A percentile compares a stretch with the other conserved stretches of the same genome.
phyloP scores from a whole-genome alignment of 2,329 filamentous ascomycete species.

The Chaetoscypha palmicola region DNA sequence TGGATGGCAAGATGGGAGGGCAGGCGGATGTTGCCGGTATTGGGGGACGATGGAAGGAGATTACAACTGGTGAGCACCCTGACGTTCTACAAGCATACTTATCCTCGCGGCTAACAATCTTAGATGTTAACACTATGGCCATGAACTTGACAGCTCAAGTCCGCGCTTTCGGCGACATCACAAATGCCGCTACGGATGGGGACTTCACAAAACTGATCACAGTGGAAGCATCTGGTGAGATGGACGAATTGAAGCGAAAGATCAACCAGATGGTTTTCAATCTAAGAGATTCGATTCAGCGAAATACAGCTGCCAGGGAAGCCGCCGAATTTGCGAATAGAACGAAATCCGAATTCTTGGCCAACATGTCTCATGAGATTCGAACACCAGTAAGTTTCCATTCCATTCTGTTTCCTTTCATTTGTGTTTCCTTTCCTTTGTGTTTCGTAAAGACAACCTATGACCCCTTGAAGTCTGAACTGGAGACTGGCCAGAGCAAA shows the following conservation, averaged over 20 bases:
- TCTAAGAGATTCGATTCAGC: slow-evolving; percentile 88
- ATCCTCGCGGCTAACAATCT: no score
- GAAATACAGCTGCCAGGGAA: slow-evolving; percentile 91
- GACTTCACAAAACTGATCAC: slow-evolving; percentile 97
- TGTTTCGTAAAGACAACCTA: no score
- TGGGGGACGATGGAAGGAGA: slow-evolving; percentile 94
- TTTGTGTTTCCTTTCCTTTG: no score
- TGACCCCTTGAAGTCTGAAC: no score
- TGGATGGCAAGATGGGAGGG: slow-evolving; percentile 97
- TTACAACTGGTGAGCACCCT: slow-evolving; percentile 71
- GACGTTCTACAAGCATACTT: no score
- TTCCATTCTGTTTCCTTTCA: no score
- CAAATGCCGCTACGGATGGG: slow-evolving; percentile 92
- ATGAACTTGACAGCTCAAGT: slow-evolving; percentile 89
- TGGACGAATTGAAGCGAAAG: slow-evolving; percentile 98
- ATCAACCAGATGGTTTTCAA: slow-evolving; percentile 99
- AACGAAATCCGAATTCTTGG: slow-evolving; percentile 96
- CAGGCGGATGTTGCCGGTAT: slow-evolving; percentile 92
- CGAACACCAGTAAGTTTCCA: slow-evolving; percentile 81
- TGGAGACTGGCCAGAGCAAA: no score
- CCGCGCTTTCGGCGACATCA: slow-evolving; percentile 95
- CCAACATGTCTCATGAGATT: slow-evolving; percentile 99
- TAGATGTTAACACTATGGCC: slow-evolving; percentile 33
- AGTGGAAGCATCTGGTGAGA: slow-evolving; percentile 94
- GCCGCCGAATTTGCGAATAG: slow-evolving; percentile 95